Percentiles rank a stretch among this genome's conserved stretches.
phyloP scores from a whole-genome alignment of 1,139 yeast genomes.

The Scheffersomyces illinoinensis region DNA sequence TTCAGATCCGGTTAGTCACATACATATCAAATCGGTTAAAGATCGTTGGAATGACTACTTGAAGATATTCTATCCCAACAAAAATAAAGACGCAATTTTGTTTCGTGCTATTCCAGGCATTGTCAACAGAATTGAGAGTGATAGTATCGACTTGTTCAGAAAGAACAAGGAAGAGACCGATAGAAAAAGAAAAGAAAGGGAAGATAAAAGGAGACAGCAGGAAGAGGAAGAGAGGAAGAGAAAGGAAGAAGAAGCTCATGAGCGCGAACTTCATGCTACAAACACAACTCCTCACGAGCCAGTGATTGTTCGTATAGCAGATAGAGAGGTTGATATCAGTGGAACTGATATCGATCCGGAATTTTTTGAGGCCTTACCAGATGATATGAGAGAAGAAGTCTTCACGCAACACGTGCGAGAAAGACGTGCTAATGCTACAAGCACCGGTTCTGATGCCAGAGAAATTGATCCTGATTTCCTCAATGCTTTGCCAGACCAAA shows the following conservation, averaged over 20 bases:
- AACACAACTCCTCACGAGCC: constrained; percentile 37
- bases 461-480: constrained; percentile 83
- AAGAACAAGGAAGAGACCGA: constrained; percentile 33
- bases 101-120: constrained; percentile 52
- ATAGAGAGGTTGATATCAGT: constrained; percentile 78
- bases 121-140: constrained; percentile 52
- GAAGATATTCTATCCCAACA: constrained; percentile 45
- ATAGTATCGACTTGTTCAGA: constrained; percentile 35
- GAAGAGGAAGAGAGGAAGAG: constrained; percentile 32
- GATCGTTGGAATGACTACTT: constrained; percentile 73
- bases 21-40: constrained; percentile 54
- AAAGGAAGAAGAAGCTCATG: constrained; percentile 36
- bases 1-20: constrained; percentile 18
- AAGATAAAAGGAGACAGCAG: constrained; percentile 28
- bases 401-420: constrained; percentile 84
- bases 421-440: constrained; percentile 53
- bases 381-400: constrained; percentile 91
- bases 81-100: constrained; percentile 38
- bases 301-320: constrained; percentile 73
- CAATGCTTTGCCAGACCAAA: constrained; percentile 74
- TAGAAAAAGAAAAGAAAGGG: constrained; percentile 23
- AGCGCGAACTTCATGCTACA: constrained; percentile 31
- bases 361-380: constrained; percentile 87
- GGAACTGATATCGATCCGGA: constrained; percentile 93
- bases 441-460: constrained; percentile 45